These are phyloP conservation scores for Gnomoniopsis smithogilvyi DNA, from an alignment of 2,329 filamentous ascomycete genomes.

Conservation along the genomic window DNA sequence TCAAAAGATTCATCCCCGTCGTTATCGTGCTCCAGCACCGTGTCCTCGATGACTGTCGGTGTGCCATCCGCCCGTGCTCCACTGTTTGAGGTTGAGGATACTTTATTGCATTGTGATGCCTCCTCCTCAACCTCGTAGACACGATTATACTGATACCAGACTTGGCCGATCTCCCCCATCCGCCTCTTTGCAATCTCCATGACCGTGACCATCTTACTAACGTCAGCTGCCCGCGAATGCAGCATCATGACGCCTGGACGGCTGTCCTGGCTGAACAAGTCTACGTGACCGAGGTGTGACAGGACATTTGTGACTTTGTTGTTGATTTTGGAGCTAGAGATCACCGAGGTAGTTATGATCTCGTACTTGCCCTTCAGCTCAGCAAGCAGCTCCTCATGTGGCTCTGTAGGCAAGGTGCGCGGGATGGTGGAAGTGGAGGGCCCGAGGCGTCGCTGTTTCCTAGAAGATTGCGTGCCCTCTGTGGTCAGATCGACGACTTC, in stretches of 20 bases:
- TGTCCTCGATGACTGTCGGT: constrained; percentile 36
- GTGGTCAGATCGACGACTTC: not conserved
- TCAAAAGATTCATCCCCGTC: constrained; percentile 51
- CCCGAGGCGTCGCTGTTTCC: constrained; percentile 23
- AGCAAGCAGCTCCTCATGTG: constrained; percentile 40
- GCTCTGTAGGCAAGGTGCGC: constrained; percentile 26
- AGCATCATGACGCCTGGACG: constrained; percentile 41
- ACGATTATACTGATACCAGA: constrained; percentile 57
- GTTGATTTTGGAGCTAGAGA: constrained; percentile 58
- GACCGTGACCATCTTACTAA: constrained; percentile 66
- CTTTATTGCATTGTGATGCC: constrained; percentile 14
- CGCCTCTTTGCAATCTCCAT: constrained; percentile 62
- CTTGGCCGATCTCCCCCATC: constrained; percentile 41
- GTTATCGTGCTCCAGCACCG: constrained; percentile 28
- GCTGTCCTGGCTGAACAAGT: constrained; percentile 22
- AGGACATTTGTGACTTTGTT: constrained; percentile 47
- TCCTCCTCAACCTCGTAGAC: constrained; percentile 44
- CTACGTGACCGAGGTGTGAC: constrained; percentile 39
- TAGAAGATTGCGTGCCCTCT: not conserved
- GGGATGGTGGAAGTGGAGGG: constrained; percentile 15
- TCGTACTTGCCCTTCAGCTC: constrained; percentile 45
- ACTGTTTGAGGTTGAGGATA: not conserved
- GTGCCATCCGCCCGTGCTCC: not conserved
- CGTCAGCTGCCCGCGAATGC: constrained; percentile 47
- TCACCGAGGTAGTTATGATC: constrained; percentile 50